These are phyloP conservation scores for Coleophoma crateriformis DNA, from an alignment of 2,329 filamentous ascomycete species.

Conservation along the genomic window DNA sequence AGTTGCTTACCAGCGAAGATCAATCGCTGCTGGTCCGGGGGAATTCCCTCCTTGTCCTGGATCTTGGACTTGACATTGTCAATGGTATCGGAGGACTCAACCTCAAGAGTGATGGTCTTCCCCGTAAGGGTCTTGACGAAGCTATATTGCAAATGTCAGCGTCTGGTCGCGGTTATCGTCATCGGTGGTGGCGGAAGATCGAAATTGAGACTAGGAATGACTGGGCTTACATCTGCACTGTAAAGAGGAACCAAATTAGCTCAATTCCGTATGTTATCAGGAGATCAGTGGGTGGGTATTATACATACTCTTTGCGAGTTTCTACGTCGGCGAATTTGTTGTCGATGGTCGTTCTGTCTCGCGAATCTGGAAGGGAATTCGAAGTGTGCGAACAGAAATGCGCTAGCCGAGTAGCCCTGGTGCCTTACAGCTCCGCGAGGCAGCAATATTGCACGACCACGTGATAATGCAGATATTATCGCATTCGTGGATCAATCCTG, in stretches of 20 bases:
- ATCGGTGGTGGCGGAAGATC: conserved; percentile 18
- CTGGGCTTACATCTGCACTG: conserved; percentile 83
- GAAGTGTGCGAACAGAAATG: not conserved
- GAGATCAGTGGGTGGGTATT: not conserved
- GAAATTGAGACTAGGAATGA: conserved; percentile 1
- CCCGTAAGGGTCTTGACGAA: conserved; percentile 99
- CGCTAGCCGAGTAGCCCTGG: not conserved
- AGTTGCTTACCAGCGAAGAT: conserved; percentile 99
- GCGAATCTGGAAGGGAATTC: not conserved
- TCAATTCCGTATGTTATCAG: conserved; percentile 23
- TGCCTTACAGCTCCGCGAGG: too few species aligned
- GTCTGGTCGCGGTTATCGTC: not conserved
- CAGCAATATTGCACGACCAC: too few species aligned
- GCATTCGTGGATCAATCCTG: too few species aligned
- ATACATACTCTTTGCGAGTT: conserved; percentile 48
- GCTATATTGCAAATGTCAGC: conserved; percentile 43
- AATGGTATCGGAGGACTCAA: conserved; percentile 98
- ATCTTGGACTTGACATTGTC: conserved; percentile 99
- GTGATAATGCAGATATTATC: too few species aligned
- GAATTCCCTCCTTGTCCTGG: conserved; percentile 99
- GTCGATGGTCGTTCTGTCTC: too few species aligned
- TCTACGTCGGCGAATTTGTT: conserved; percentile 16
- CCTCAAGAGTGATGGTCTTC: conserved; percentile 99
- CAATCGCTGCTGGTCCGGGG: conserved; percentile 95
- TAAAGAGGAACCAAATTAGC: conserved; percentile 16